These are phyloP conservation scores for Pichia rugopelliculosa DNA, from an alignment of 805 yeast species.

Conservation along the genomic window DNA sequence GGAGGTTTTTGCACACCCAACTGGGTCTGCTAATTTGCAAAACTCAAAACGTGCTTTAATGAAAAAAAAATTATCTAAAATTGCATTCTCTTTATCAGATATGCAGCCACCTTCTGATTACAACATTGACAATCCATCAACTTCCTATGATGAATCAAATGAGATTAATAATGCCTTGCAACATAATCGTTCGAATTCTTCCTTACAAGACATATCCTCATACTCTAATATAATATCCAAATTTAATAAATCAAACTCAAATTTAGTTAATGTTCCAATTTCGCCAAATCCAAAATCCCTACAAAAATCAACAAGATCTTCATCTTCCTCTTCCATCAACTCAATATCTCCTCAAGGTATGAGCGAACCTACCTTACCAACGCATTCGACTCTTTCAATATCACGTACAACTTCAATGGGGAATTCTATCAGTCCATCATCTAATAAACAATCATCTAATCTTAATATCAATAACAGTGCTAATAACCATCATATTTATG, in stretches of 20 bases:
- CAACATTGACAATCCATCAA: neutral
- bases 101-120: neutral
- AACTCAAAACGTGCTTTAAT: constrained; percentile 1
- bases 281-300: neutral
- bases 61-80: constrained; percentile 5
- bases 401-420: neutral
- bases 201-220: neutral
- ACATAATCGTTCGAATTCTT: neutral
- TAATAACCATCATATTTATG: neutral
- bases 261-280: too few relatives aligned
- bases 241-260: neutral
- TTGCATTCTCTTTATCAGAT: constrained; percentile 5
- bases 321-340: neutral
- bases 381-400: neutral
- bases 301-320: neutral
- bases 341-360: neutral
- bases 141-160: neutral
- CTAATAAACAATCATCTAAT: neutral
- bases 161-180: neutral
- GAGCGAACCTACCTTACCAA: neutral
- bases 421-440: neutral
- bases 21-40: neutral
- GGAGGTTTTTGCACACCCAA: neutral
- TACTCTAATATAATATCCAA: neutral
- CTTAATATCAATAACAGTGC: neutral